These are phyloP conservation scores for Mesembryanthemum crystallinum DNA, from an alignment of 148 eudicot genomes.

Conservation along the genomic window DNA sequence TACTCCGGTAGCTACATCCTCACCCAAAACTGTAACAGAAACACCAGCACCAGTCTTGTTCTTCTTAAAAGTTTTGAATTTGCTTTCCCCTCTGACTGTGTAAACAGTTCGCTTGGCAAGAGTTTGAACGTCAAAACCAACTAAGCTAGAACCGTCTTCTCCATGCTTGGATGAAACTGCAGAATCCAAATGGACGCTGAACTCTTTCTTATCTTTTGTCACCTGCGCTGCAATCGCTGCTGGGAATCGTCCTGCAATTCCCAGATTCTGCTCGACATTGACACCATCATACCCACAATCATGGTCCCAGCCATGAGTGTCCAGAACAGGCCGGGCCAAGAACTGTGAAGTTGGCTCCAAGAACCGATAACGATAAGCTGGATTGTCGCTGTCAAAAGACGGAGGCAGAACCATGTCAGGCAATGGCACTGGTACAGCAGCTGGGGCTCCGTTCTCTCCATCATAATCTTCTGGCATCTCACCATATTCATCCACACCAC, in stretches of 20 bases:
- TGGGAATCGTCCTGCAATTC: slow-evolving; percentile 64
- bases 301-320: slow-evolving; percentile 98
- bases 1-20: slow-evolving; percentile 69
- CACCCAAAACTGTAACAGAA: slow-evolving; percentile 75
- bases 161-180: slow-evolving; percentile 78
- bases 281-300: slow-evolving; percentile 99
- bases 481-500: slow-evolving; percentile 32
- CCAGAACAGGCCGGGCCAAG: slow-evolving; percentile 85
- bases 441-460: slow-evolving; percentile 53
- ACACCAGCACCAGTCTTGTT: slow-evolving; percentile 75
- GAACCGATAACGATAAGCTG: slow-evolving; percentile 81
- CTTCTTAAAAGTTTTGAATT: slow-evolving; percentile 63
- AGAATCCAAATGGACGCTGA: slow-evolving; percentile 78
- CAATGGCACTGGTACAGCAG: slow-evolving; percentile 82
- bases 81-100: slow-evolving; percentile 71
- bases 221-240: slow-evolving; percentile 62
- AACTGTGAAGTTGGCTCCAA: slow-evolving; percentile 92
- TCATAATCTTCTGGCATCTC: slow-evolving; percentile 60
- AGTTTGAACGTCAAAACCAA: slow-evolving; percentile 82
- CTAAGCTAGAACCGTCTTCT: slow-evolving; percentile 70
- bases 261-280: slow-evolving; percentile 72
- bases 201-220: slow-evolving; percentile 92
- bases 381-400: slow-evolving; percentile 86
- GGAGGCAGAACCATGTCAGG: slow-evolving; percentile 96
- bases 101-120: slow-evolving; percentile 80